Evolutionary conservation across 73 alveolate species (phyloP), one percentile per base, ranked within the genome.

Genomic region (Paramecium sonneborni): DNA sequence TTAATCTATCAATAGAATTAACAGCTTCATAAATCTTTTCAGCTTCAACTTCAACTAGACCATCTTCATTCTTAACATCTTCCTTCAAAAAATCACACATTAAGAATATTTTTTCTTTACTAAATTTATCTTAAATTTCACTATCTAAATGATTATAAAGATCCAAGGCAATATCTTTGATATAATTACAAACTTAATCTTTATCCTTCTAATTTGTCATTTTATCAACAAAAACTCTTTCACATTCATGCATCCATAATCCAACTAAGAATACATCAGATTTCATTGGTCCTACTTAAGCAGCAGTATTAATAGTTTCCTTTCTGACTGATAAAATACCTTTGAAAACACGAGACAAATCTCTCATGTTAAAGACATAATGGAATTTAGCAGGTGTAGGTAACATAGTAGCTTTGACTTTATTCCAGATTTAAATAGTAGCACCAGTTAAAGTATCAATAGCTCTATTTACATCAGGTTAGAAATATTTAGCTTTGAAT

Each of bases 331-430:
- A 92, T 85, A 96, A 93, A 70, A 99, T 96, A 48, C 99, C 99
- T 94, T 98, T 98, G 99, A 99, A 99, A 43, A 99, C 99, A 89
- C 99, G 96, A 32, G 99, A 97, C 48, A 99, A 96, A 93, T 98
- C 99, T 91, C 99, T 96, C 99, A 98, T 98, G 95, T 99, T 99
- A 97, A 98, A 99, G 92, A 98, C 93, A 94, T 99, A 99, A 94
- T 99, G 99, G 99, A 99, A 99, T 95, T 99, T 98, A 57, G 99
- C 96, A 3, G 99, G 99, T 39, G 99, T 98, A 28, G 99, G 99
- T 52, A 97, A 98, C 97, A 99, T 95, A 93, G 96, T 97, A 48
- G 93, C 93, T 95, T 98, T 97, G 94, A 98, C 99, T 68, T 96
- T 94, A 70, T 99, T 99, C 98, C 99, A 94, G 44, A 98, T 95